Conservation (phyloP, 441 rosid genomes). For the Populus hybrid region DNA sequence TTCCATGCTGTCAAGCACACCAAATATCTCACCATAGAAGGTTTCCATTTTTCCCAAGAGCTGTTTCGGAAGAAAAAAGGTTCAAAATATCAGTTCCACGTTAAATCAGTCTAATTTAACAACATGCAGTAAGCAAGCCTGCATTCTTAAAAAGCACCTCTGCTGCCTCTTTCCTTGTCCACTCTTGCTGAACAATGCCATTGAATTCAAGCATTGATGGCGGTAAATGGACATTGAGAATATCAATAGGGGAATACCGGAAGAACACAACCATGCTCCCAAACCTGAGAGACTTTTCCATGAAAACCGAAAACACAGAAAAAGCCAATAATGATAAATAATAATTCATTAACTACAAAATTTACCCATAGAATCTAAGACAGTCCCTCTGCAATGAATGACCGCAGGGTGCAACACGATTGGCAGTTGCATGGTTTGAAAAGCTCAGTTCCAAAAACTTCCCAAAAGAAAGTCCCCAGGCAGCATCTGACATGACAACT, state of each 20-base stretch:
- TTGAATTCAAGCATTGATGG: conserved; percentile 72
- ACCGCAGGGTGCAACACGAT: conserved; percentile 95
- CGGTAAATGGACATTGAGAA: conserved; percentile 73
- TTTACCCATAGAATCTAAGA: conserved; percentile 92
- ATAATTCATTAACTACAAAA: conserved; percentile 5
- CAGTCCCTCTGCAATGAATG: conserved; percentile 97
- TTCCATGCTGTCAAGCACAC: conserved; percentile 56
- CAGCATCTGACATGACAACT: conserved; percentile 96
- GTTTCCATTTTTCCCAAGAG: conserved; percentile 58
- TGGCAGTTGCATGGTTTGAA: conserved; percentile 94
- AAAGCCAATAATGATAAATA: background rate
- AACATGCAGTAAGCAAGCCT: conserved; percentile 1
- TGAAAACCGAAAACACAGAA: conserved; percentile 15
- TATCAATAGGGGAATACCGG: conserved; percentile 86
- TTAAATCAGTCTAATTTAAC: conserved; percentile 6
- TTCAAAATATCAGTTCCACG: conserved; percentile 3
- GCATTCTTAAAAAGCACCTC: conserved; percentile 44
- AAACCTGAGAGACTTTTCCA: conserved; percentile 41
- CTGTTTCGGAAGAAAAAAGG: conserved; percentile 35
- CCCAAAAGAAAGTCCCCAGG: conserved; percentile 98
- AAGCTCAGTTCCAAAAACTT: conserved; percentile 96
- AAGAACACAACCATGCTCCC: conserved; percentile 97
- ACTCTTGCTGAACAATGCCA: conserved; percentile 56
- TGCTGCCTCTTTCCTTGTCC: conserved; percentile 71
- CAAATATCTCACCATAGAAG: conserved; percentile 59